phyloP scores from a whole-genome alignment of 2,329 filamentous ascomycete genomes.

The Fusarium secorum region DNA sequence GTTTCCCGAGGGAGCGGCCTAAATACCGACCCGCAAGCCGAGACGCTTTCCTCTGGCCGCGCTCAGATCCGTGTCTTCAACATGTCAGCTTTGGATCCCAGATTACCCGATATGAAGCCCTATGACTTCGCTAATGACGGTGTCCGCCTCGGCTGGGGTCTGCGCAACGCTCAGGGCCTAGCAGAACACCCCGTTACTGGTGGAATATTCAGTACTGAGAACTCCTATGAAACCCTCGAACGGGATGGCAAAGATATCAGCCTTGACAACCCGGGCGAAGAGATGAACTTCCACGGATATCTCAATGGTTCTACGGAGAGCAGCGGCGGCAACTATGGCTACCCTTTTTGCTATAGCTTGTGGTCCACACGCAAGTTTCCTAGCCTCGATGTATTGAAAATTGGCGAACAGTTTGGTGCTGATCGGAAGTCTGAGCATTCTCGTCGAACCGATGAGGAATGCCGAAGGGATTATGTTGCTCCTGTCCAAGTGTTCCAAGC shows the following conservation, averaged over 20 bases:
- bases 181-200: constrained; percentile 66
- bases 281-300: constrained; percentile 75
- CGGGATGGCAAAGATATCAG: constrained; percentile 69
- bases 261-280: constrained; percentile 74
- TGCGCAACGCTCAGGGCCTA: constrained; percentile 70
- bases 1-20: constrained; percentile 70
- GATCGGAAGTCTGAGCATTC: constrained; percentile 32
- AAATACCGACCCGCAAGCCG: constrained; percentile 68
- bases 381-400: constrained; percentile 49
- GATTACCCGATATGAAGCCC: constrained; percentile 35
- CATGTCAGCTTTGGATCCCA: constrained; percentile 41
- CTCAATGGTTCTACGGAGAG: constrained; percentile 50
- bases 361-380: constrained; percentile 63
- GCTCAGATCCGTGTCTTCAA: constrained; percentile 72
- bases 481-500: constrained; percentile 67
- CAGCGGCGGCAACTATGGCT: constrained; percentile 69
- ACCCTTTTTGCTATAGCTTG: constrained; percentile 72
- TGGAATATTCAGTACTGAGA: constrained; percentile 70
- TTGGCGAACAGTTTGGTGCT: constrained; percentile 60
- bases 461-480: constrained; percentile 52
- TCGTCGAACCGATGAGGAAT: constrained; percentile 54
- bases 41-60: constrained; percentile 61
- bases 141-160: constrained; percentile 68
- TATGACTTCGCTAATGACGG: constrained; percentile 61
- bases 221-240: constrained; percentile 70